phyloP scores from a whole-genome alignment of 139 green algal species.

The Chlamydomonas urium region DNA sequence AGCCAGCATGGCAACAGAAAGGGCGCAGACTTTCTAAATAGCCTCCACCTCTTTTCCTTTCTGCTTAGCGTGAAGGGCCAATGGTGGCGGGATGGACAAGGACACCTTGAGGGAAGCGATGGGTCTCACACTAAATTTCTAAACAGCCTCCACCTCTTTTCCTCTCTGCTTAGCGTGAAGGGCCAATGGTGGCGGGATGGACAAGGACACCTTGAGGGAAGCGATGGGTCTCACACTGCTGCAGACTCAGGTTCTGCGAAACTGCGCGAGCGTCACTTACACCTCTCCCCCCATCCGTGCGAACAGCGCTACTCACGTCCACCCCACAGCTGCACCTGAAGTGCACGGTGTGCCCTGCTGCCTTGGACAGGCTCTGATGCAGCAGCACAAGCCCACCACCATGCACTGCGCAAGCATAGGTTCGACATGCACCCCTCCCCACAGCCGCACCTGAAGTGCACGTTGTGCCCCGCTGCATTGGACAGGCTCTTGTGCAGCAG shows the following conservation, averaged over 20 bases:
- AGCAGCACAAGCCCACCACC: not conserved
- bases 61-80: no score
- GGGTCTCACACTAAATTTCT: not conserved
- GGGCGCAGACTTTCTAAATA: no score
- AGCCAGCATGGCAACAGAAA: not conserved
- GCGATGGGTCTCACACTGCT: not conserved
- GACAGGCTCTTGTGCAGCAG: constrained; percentile 13
- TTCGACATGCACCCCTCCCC: no score
- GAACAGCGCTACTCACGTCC: not conserved
- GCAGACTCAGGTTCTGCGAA: not conserved
- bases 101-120: not conserved
- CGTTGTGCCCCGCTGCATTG: not conserved
- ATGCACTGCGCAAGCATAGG: not conserved
- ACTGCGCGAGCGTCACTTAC: not conserved
- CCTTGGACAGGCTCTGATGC: not conserved
- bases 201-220: not conserved
- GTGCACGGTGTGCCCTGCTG: not conserved
- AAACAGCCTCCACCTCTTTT: no score
- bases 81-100: not conserved
- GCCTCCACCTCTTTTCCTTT: no score
- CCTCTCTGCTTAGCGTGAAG: no score
- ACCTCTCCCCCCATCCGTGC: not conserved
- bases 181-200: not conserved
- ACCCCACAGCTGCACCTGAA: not conserved
- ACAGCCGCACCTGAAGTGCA: constrained; percentile 11